phyloP scores from a whole-genome alignment of 139 green algal genomes.

The Closterium sp. region DNA sequence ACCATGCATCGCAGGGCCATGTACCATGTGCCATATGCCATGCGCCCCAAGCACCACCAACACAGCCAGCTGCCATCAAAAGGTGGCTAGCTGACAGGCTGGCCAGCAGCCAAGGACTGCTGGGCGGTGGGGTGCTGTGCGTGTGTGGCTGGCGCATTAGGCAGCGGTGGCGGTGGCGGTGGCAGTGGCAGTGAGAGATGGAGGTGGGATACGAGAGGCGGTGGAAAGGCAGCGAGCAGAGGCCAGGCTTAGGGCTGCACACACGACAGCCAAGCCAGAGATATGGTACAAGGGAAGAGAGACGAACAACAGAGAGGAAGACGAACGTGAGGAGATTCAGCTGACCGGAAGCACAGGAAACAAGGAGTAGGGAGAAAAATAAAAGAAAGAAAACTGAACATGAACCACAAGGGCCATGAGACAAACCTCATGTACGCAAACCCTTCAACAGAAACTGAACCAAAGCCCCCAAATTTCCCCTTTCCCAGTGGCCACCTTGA shows the following conservation, averaged over 20 bases:
- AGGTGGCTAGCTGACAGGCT: neutral
- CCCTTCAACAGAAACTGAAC: no score
- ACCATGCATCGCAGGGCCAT: neutral
- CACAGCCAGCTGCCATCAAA: neutral
- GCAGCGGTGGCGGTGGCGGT: no score
- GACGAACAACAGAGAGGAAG: no score
- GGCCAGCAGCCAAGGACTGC: neutral
- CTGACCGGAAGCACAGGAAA: neutral
- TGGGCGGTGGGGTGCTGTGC: neutral
- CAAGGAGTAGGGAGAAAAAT: neutral
- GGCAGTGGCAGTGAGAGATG: neutral
- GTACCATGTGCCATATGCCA: neutral
- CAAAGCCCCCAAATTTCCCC: no score
- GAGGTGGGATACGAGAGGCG: neutral
- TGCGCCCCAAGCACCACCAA: neutral
- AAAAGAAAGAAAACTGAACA: no score
- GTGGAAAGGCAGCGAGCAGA: neutral
- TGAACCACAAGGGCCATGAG: no score
- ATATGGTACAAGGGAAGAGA: no score
- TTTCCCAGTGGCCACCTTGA: no score
- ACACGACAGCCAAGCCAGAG: neutral
- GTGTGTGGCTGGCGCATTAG: no score
- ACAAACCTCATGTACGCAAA: no score
- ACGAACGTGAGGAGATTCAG: no score
- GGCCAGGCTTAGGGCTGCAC: neutral